phyloP scores from a whole-genome alignment of 768 basidiomycete species.

The Kwoniella sp. region DNA sequence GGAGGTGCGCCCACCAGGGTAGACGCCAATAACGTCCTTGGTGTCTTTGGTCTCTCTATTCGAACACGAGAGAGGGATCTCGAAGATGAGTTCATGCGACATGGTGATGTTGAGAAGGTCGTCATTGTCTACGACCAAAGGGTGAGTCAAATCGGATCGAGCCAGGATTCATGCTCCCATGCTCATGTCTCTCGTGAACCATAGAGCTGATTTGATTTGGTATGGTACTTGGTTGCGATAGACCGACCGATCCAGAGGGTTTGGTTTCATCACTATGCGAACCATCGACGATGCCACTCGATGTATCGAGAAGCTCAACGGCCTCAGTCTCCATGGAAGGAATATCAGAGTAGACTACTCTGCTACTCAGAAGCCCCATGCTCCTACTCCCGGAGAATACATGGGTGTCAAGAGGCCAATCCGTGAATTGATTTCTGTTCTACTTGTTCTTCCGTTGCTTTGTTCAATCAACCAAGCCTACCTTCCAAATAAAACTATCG shows the following conservation, averaged over 20 bases:
- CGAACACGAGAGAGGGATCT: constrained; percentile 90
- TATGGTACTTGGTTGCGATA: constrained; percentile 23
- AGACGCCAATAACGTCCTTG: constrained; percentile 79
- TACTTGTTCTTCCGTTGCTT: background rate
- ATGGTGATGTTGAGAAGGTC: constrained; percentile 89
- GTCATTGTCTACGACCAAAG: constrained; percentile 96
- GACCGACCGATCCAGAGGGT: constrained; percentile 95
- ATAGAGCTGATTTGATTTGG: background rate
- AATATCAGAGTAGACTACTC: constrained; percentile 97
- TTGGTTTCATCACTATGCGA: constrained; percentile 95
- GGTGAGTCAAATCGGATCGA: constrained; percentile 61
- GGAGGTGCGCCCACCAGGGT: constrained; percentile 13
- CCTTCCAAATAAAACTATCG: background rate
- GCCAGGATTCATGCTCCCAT: background rate
- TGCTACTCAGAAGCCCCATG: constrained; percentile 88
- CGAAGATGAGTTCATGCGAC: constrained; percentile 87
- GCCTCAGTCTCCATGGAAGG: constrained; percentile 89
- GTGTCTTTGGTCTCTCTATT: constrained; percentile 98
- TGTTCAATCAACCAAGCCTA: background rate
- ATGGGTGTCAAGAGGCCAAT: constrained; percentile 70
- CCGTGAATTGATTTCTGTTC: constrained; percentile 23
- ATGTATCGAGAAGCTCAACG: constrained; percentile 89
- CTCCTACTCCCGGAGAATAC: constrained; percentile 95
- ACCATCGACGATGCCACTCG: constrained; percentile 81
- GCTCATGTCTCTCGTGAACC: background rate